Conservation (phyloP, 495 filamentous ascomycete genomes). For the Evernia prunastri region DNA sequence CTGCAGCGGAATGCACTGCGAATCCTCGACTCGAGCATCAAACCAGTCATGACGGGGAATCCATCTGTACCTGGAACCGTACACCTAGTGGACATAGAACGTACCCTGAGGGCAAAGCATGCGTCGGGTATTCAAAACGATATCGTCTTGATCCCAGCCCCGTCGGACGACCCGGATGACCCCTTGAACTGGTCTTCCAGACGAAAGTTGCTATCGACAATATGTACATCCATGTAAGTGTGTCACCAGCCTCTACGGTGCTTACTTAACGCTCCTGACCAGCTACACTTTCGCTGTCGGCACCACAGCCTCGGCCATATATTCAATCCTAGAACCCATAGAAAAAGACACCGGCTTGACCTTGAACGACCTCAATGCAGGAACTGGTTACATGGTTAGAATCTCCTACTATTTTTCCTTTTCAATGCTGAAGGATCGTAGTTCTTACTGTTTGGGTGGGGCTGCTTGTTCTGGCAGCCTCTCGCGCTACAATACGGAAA, state of each 20-base stretch:
- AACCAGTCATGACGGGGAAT: background rate
- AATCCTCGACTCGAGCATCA: background rate
- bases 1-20: background rate
- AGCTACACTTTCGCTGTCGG: conserved; percentile 56
- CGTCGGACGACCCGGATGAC: conserved; percentile 53
- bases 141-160: conserved; percentile 54
- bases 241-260: conserved; percentile 18
- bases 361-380: conserved; percentile 48
- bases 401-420: background rate
- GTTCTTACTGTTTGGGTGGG: conserved; percentile 57
- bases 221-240: conserved; percentile 43
- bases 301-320: conserved; percentile 54
- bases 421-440: conserved; percentile 8
- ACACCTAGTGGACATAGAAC: conserved; percentile 48
- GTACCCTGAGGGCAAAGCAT: conserved; percentile 41
- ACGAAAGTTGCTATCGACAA: conserved; percentile 48
- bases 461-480: conserved; percentile 63
- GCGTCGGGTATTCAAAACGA: conserved; percentile 38
- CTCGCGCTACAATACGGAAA: conserved; percentile 62
- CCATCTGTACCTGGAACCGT: conserved; percentile 47
- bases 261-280: background rate
- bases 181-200: conserved; percentile 55
- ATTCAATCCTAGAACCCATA: conserved; percentile 54
- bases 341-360: conserved; percentile 50
- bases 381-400: conserved; percentile 53